These are phyloP conservation scores for Chalara sp. DNA, from an alignment of 2,329 filamentous ascomycete genomes.

Conservation along the genomic window DNA sequence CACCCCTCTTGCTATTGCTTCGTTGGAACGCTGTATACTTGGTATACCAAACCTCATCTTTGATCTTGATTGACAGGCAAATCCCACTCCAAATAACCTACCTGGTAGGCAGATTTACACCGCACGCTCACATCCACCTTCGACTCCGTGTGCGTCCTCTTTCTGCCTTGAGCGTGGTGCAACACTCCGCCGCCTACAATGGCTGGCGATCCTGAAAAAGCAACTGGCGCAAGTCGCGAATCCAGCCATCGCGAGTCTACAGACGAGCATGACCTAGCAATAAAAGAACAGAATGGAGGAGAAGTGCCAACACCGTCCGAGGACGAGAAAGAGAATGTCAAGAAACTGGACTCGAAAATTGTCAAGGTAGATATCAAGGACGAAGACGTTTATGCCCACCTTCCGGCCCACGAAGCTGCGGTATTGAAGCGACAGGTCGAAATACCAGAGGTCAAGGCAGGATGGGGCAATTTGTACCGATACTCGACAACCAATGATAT, in stretches of 20 bases:
- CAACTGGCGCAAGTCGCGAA: slow-evolving; percentile 8
- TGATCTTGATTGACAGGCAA: too few relatives aligned
- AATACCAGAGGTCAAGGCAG: slow-evolving; percentile 56
- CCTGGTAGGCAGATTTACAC: too few relatives aligned
- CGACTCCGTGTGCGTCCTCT: too few relatives aligned
- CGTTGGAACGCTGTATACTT: too few relatives aligned
- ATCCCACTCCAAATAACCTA: too few relatives aligned
- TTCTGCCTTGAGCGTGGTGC: neutral
- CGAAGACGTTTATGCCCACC: slow-evolving; percentile 52
- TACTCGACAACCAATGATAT: slow-evolving; percentile 47
- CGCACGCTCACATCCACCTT: too few relatives aligned
- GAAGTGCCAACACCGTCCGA: slow-evolving; percentile 50
- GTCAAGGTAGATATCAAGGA: slow-evolving; percentile 27
- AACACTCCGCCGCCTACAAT: slow-evolving; percentile 18
- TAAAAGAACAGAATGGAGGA: slow-evolving; percentile 20
- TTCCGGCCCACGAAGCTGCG: slow-evolving; percentile 57
- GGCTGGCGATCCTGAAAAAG: slow-evolving; percentile 24
- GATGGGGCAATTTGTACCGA: slow-evolving; percentile 51
- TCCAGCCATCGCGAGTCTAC: slow-evolving; percentile 19
- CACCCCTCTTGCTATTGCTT: too few relatives aligned
- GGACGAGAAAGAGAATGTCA: slow-evolving; percentile 53
- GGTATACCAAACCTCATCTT: too few relatives aligned
- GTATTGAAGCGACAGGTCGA: slow-evolving; percentile 64
- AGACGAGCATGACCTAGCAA: slow-evolving; percentile 13
- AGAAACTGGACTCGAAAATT: slow-evolving; percentile 24